These are phyloP conservation scores for Wickerhamiella occidentalis DNA, from an alignment of 805 yeast species.

Conservation along the genomic window DNA sequence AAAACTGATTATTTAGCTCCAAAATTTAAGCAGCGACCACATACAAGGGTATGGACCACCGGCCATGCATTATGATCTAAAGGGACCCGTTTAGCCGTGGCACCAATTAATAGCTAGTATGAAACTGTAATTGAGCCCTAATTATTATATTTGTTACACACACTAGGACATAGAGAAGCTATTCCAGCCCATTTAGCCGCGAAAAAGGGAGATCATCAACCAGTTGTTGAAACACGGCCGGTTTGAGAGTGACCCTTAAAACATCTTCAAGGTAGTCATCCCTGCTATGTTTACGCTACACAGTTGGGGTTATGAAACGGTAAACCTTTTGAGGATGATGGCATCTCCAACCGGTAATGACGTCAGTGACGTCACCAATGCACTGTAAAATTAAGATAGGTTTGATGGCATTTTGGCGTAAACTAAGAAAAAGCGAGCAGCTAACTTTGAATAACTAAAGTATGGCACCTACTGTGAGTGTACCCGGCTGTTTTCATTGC, in stretches of 20 bases:
- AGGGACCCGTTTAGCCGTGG: too few relatives aligned
- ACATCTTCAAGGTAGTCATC: too few relatives aligned
- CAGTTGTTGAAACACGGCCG: too few relatives aligned
- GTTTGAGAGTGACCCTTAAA: too few relatives aligned
- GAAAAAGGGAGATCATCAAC: too few relatives aligned
- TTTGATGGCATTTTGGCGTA: neutral
- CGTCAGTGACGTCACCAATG: neutral
- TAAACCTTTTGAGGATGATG: neutral
- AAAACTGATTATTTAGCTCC: neutral
- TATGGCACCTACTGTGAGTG: neutral
- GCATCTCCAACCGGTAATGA: neutral
- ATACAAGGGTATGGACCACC: neutral
- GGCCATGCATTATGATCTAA: neutral
- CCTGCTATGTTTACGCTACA: neutral
- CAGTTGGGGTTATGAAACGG: conserved; percentile 1
- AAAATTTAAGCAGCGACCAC: neutral
- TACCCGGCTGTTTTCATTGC: neutral
- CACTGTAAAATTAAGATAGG: neutral
- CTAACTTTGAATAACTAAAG: neutral
- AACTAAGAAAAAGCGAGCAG: neutral
- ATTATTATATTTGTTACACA: too few relatives aligned
- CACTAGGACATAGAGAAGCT: too few relatives aligned
- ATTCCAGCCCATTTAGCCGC: too few relatives aligned
- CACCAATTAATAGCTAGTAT: too few relatives aligned
- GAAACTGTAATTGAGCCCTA: too few relatives aligned